Evolutionary conservation across 345 rosid genomes (phyloP), one percentile per base, ranked within the genome.

Genomic region (Salix arbutifolia): DNA sequence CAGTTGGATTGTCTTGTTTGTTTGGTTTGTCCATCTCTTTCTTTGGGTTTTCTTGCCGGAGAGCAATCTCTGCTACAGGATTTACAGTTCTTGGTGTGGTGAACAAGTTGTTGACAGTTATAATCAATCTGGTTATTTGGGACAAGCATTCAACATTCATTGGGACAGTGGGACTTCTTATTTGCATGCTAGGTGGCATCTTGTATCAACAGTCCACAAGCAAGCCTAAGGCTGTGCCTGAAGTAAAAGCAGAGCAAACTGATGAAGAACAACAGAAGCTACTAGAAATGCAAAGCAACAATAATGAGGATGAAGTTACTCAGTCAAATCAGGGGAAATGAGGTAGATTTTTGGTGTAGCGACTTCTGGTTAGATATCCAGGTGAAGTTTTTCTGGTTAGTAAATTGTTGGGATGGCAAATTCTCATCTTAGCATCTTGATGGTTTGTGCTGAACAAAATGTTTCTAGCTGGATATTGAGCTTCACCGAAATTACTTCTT

Each of bases 21-120:
- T 92, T 96, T 40, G 99, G 99, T 23, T 77, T 93, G 75, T 94
- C 98, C 4, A 96, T 96, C 76, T 96, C 99, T 7, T 96, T 96
- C 87, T 96, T 96, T 26, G 99, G 99, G 7, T 96, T 96, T 87
- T 96, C 99, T 16, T 93, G 99, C 75, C 89, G 98, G 14, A 82
- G 90, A 62, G 97, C 94, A 6, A 96, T 96, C 77, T 96, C 99
- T 46, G 99, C 99, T 6, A 93, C 98, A 19, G 99, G 99, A 5
- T 96, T 89, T 71, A 96, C 99, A n/a, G 98, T 96, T 83, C 97
- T 96, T 67, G 99, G 99, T 1, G 93, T 96, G 11, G 98, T 96
- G 74, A 96, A 93, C 82, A 96, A 96, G 91, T 79, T 93, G 12
- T 68, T 96, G 86, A 96, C 99, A 0, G 98, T 93, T 66, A 90